A percentile compares a stretch with the other conserved stretches of the same genome.
Evolutionary conservation across 805 yeast genomes (phyloP).

Genomic region (Wickerhamomyces bisporus): DNA sequence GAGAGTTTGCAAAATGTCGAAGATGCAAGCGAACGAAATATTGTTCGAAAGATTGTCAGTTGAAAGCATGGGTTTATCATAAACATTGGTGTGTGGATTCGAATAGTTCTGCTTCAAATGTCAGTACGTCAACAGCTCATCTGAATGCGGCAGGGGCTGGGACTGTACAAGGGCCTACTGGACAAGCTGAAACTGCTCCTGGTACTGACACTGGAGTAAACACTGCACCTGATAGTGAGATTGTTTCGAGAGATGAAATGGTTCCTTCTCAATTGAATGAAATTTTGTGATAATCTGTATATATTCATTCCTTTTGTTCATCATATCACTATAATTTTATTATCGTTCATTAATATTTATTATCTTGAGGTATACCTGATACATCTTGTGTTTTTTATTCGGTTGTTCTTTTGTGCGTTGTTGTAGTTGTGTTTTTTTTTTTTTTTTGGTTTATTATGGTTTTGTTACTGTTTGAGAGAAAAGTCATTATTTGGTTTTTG

Average conservation of each 20-base stretch:
- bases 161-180: neutral
- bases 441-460: neutral
- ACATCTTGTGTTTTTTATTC: too few species aligned
- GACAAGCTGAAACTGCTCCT: too few species aligned
- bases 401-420: neutral
- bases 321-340: neutral
- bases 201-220: neutral
- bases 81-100: conserved; percentile 78
- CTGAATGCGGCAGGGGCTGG: neutral
- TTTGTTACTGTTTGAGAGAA: too few species aligned
- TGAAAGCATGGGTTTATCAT: conserved; percentile 88
- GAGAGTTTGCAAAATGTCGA: conserved; percentile 92
- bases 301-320: neutral
- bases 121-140: too few species aligned
- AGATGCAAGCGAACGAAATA: conserved; percentile 93
- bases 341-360: too few species aligned
- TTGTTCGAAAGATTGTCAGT: conserved; percentile 89
- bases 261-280: neutral
- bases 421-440: neutral
- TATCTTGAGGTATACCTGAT: too few species aligned
- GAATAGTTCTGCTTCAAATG: too few species aligned
- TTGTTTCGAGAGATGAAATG: conserved; percentile 1
- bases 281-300: neutral
- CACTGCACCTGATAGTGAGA: neutral
- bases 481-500: too few species aligned